Evolutionary conservation across 2,329 filamentous ascomycete genomes (phyloP).

Genomic region (Metarhizium sp.): DNA sequence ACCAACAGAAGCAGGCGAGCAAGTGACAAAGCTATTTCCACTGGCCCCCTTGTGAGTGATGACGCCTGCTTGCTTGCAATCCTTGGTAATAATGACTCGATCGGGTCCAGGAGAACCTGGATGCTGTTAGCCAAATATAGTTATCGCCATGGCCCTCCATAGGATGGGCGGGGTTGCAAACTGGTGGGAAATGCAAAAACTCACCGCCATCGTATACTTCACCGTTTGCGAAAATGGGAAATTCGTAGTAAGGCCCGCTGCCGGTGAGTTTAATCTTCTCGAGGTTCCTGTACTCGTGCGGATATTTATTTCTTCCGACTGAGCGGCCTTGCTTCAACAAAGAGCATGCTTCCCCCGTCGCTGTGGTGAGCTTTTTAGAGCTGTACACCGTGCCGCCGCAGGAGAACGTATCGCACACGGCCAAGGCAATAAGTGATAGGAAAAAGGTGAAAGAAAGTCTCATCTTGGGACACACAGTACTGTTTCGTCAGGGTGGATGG

Average conservation of each 20-base stretch:
- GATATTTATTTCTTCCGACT: slow-evolving; percentile 34
- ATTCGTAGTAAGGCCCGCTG: slow-evolving; percentile 52
- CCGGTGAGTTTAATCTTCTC: slow-evolving; percentile 51
- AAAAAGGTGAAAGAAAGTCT: slow-evolving; percentile 5
- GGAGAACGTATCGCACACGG: slow-evolving; percentile 21
- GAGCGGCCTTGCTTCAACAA: slow-evolving; percentile 32
- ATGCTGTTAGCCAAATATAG: not conserved
- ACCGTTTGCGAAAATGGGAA: slow-evolving; percentile 42
- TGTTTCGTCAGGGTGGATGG: not conserved
- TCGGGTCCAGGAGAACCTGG: slow-evolving; percentile 52
- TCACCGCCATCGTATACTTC: slow-evolving; percentile 46
- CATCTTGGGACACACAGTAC: not conserved
- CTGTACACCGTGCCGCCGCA: slow-evolving; percentile 45
- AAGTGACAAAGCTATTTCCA: slow-evolving; percentile 5
- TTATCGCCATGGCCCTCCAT: not conserved
- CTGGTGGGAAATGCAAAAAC: slow-evolving; percentile 9
- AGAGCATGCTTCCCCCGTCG: slow-evolving; percentile 40
- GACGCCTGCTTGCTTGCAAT: slow-evolving; percentile 44
- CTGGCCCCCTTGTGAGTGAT: slow-evolving; percentile 42
- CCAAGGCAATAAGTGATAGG: slow-evolving; percentile 8
- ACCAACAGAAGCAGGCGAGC: not conserved
- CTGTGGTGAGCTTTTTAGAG: slow-evolving; percentile 34
- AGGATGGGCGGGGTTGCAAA: not conserved
- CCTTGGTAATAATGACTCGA: slow-evolving; percentile 49
- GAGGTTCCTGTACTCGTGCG: slow-evolving; percentile 51